Base-by-base conservation (phyloP, 2,329 filamentous ascomycete species). In the Xylariaceae sp. region DNA sequence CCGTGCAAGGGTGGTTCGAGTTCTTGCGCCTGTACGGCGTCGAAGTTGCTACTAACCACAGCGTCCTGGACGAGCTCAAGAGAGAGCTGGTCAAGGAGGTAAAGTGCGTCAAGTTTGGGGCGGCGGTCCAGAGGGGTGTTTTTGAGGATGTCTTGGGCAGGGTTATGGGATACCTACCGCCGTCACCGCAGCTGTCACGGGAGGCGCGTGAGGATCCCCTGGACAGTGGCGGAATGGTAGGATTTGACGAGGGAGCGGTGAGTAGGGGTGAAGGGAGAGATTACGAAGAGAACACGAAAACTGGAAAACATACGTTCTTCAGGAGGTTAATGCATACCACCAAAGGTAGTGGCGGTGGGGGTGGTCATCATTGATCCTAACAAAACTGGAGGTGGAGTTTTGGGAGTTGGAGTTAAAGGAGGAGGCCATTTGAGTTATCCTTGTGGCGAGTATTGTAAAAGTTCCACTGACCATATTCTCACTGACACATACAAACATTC, bases 1-100 rank as follows among this genome's bases (percentile, higher is more conserved):
- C 80, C 13, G 75, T 82, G 21, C 79, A 82, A 67, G 78, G 75
- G 1, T 82, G 79, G 79, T 82, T 82, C 64, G 79, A 82, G 70
- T 72, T 82, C 21, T 73, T 73, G 20, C 64, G 57, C 3, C 63
- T 70, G 30, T 80, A 76, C 58, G 73, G 75, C 18, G 57, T 68
- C n/a, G 70, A 59, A 9, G 47, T 70, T 13, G 67, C 80, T n/a
- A 63, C 77, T 45, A 63, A 71, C 39, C 50, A 49, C 0, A 62
- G 61, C 18, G 64, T 72, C 29, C 60, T 80, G 33, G 72, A 71
- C 8, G 43, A 47, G 21, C 66, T 82, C 42, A 71, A 73, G 63
- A 54, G 64, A 4, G 77, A 75, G 60, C 69, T 82, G 5, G 68
- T 68, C 3, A 70, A 70, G 11, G 72, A 76, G 1, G 76, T 80